Evolutionary conservation across 495 filamentous ascomycete genomes (phyloP), one percentile per base, ranked within the genome.

Genomic region (Neurospora sp.): DNA sequence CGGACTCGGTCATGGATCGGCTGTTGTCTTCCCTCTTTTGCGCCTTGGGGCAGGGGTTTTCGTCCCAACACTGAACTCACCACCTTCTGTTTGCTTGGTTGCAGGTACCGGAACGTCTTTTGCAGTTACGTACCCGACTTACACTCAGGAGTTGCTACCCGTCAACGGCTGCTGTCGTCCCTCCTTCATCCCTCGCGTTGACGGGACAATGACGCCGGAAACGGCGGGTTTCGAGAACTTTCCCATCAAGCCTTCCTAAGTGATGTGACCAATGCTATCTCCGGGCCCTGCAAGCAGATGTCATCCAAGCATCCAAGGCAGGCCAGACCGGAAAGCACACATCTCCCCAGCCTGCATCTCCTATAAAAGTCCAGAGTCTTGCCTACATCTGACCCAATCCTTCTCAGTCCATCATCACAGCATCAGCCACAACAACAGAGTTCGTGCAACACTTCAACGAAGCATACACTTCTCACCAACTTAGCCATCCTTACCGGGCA

Each of bases 161-260:
- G 14, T 9, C 14, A 18, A 66, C 54, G 54, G 27, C 54, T 66
- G 54, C 54, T 37, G 54, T 66, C 27, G 54, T 66, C 14, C 54
- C 54, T 37, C 54, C 27, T 62, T 62, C 54, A 27, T 35, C 54
- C 23, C 54, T 62, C 54, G 12, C 54, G 27, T 62, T 31, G 20
- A 35, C 54, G 27, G 14, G 23, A 31, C 27, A 35, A 66, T 66
- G 54, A 66, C 54, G 27, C 54, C 54, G 54, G 27, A 62, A 35
- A 62, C 18, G 27, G 14, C 75, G 75, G 75, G 38, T 23, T 73
- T 73, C 72, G 74, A 72, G 72, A 69, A 74, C 38, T 72, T 72
- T 74, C 70, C 23, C 27, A 66, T 35, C 54, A 35, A 66, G 54
- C 54, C 54, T 66, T 66, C 27, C 54, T 0, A 35, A 35, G 54